Evolutionary conservation across 1,284 basidiomycete genomes (phyloP), one percentile per base, ranked within the genome.

Genomic region (Ceratobasidium papillatum): DNA sequence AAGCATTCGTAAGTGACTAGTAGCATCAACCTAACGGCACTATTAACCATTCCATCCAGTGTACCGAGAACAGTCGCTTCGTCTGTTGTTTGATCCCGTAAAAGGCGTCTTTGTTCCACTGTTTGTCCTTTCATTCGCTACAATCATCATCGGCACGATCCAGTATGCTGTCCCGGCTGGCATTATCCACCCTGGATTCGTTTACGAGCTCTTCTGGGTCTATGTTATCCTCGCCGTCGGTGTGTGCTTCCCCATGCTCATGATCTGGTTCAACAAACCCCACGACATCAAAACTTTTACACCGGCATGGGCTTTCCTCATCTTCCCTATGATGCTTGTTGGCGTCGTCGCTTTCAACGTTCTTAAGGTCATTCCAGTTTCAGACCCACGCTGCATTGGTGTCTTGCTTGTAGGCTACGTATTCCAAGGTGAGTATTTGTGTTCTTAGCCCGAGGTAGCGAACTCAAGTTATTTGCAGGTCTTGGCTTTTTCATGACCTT

Each of bases 51-150:
- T 45, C 4, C n/a, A 63, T 51, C 54, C 32, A 72, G 76, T 36
- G 41, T 71, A 71, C 43, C 68, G 68, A 7, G 68, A 71, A 49
- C 68, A 71, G n/a, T 71, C 68, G 30, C 41, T 58, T 30, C 68
- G 68, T 17, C 38, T 71, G 17, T 22, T 71, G 27, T 66, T 47
- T 4, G 77, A 77, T 58, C 77, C 77, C 9, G 76, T 77, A 12
- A 75, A 65, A 52, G 77, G 77, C 3, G 72, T 77, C 32, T 77
- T 77, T 56, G 77, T 77, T 17, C 74, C 76, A 4, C 61, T 77
- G 38, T 62, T 73, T 36, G 68, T 68, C 2, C 65, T 76, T 34
- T 74, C 74, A 25, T 77, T 76, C 34, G 76, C 63, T 3, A 74
- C 77, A 51, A 71, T 75, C 43, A 38, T 76, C 36, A 76, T 71